A percentile compares a stretch with the other conserved stretches of the same genome.
phyloP scores from a whole-genome alignment of 805 yeast genomes.

The Clavispora carvajalis region DNA sequence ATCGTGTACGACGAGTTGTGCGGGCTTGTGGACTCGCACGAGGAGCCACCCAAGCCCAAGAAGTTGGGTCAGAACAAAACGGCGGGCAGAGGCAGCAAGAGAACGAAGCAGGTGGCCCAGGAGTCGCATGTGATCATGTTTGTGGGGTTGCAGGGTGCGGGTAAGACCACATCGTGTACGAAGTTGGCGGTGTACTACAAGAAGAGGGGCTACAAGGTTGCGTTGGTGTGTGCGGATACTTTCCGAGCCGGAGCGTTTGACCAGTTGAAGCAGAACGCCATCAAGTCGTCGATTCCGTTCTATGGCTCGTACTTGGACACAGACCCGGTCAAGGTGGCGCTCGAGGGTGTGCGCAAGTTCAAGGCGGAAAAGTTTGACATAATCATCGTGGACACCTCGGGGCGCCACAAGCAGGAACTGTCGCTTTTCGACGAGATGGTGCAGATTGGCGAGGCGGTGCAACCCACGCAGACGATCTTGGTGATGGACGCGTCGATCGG shows the following conservation, averaged over 20 bases:
- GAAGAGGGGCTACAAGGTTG: constrained; percentile 89
- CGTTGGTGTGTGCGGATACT: constrained; percentile 97
- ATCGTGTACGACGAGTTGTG: constrained; percentile 92
- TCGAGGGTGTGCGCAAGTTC: constrained; percentile 87
- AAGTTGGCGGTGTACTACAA: constrained; percentile 93
- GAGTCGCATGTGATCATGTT: constrained; percentile 76
- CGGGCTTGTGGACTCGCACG: constrained; percentile 71
- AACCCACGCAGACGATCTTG: constrained; percentile 96
- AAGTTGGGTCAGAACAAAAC: constrained; percentile 47
- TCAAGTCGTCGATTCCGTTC: constrained; percentile 89
- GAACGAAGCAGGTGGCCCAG: constrained; percentile 12
- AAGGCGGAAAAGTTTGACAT: constrained; percentile 87
- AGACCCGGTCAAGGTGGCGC: constrained; percentile 89
- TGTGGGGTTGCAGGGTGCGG: constrained; percentile 98
- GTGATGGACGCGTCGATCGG: constrained; percentile 97
- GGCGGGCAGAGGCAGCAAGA: constrained; percentile 23
- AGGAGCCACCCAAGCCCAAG: constrained; percentile 70
- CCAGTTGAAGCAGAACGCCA: constrained; percentile 95
- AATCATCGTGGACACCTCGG: constrained; percentile 95
- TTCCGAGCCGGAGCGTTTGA: constrained; percentile 99
- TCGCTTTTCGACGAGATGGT: constrained; percentile 92
- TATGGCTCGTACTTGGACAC: constrained; percentile 94
- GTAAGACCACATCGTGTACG: constrained; percentile 97
- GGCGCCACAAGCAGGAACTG: constrained; percentile 93
- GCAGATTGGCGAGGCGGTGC: constrained; percentile 80